A percentile compares a stretch with the other conserved stretches of the same genome.
These are phyloP conservation scores for Cladophialophora chaetospira DNA, from an alignment of 2,329 filamentous ascomycete species.

Conservation along the genomic window DNA sequence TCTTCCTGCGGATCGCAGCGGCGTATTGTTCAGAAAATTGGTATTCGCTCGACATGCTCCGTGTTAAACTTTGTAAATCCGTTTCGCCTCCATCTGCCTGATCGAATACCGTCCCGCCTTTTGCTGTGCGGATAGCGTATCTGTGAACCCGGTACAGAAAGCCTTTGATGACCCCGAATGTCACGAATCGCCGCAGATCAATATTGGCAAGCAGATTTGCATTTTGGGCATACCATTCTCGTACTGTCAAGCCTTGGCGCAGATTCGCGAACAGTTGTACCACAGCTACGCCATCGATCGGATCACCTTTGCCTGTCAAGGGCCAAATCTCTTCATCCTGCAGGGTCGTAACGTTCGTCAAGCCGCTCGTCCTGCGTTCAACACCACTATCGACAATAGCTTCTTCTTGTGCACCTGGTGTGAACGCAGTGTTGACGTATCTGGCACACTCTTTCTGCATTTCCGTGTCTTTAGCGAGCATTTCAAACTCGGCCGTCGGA, in stretches of 20 bases:
- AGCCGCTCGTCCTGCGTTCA: conserved; percentile 25
- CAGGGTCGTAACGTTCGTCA: conserved; percentile 29
- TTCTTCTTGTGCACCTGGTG: conserved; percentile 36
- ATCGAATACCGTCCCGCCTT: not conserved
- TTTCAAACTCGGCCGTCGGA: conserved; percentile 72
- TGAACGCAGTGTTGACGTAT: conserved; percentile 68
- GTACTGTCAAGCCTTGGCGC: conserved; percentile 77
- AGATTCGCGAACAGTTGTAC: conserved; percentile 85
- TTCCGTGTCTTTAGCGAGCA: conserved; percentile 72
- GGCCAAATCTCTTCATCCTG: conserved; percentile 45
- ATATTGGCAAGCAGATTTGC: conserved; percentile 71
- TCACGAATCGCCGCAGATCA: conserved; percentile 87
- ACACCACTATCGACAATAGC: conserved; percentile 18
- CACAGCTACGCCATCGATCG: conserved; percentile 54
- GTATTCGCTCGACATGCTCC: conserved; percentile 29
- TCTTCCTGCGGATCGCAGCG: not conserved
- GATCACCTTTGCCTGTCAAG: conserved; percentile 39
- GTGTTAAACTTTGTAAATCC: conserved; percentile 4
- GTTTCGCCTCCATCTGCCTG: not conserved
- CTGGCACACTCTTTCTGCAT: conserved; percentile 85
- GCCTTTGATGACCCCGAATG: conserved; percentile 94
- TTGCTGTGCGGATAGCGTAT: conserved; percentile 66
- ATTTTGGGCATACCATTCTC: conserved; percentile 81
- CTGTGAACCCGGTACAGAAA: conserved; percentile 92
- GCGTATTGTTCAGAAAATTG: conserved; percentile 20